A percentile compares a stretch with the other conserved stretches of the same genome.
Evolutionary conservation across 331 rosid species (phyloP).

Genomic region (Rosa hybrid): DNA sequence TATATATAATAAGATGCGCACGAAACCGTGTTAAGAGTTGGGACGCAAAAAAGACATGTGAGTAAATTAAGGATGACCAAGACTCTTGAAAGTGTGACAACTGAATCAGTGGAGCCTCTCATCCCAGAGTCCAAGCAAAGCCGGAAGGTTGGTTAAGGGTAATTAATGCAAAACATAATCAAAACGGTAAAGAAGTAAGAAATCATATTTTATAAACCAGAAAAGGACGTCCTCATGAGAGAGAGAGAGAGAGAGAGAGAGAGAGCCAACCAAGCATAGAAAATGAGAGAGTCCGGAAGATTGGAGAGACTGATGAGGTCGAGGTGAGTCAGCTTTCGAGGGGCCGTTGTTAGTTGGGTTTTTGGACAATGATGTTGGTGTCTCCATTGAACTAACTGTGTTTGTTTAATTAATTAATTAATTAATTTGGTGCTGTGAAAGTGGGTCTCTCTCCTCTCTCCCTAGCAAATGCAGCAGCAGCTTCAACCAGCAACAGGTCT

Average conservation of each 20-base stretch:
- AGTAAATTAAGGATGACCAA: no score
- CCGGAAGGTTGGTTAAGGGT: no score
- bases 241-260: no score
- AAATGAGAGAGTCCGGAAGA: conserved; percentile 33
- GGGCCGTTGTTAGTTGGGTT: conserved; percentile 13
- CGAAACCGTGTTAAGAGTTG: neutral
- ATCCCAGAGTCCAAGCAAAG: no score
- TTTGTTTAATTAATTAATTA: neutral
- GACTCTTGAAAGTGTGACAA: no score
- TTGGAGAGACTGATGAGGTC: conserved; percentile 26
- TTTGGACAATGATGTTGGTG: conserved; percentile 10
- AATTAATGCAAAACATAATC: no score
- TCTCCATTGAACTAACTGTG: neutral
- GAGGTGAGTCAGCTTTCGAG: conserved; percentile 43
- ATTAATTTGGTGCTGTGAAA: neutral
- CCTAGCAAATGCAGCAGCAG: neutral
- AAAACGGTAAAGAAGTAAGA: no score
- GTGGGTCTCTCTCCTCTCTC: neutral
- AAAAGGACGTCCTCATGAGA: no score
- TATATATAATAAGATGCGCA: neutral
- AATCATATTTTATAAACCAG: no score
- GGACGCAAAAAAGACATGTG: no score
- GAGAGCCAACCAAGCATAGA: neutral
- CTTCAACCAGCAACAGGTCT: conserved; percentile 1
- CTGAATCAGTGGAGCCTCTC: no score